phyloP scores from a whole-genome alignment of 2,329 filamentous ascomycete genomes.

The Coniochaeta prunicola region DNA sequence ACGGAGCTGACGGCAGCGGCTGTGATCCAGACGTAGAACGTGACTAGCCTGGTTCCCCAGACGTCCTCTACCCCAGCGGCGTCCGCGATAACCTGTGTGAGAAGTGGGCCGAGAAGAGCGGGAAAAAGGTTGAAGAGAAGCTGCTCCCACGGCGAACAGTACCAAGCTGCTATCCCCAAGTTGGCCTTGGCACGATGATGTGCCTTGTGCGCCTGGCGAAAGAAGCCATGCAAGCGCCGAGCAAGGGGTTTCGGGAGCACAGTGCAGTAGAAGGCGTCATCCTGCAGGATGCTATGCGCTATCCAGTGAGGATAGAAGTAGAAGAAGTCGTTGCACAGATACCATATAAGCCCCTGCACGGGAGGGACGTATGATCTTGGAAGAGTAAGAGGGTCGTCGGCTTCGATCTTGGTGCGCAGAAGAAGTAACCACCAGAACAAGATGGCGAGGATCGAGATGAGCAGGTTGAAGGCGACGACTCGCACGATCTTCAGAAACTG shows the following conservation, averaged over 20 bases:
- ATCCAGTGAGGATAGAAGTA: slow-evolving; percentile 3
- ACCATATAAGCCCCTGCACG: background rate
- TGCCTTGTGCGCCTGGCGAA: background rate
- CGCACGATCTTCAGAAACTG: background rate
- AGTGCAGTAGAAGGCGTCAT: background rate
- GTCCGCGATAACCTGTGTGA: background rate
- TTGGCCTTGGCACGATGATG: slow-evolving; percentile 2
- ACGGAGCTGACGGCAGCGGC: slow-evolving; percentile 1
- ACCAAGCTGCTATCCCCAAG: background rate
- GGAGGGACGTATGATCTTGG: background rate
- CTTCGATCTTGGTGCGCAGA: background rate
- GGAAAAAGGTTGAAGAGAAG: slow-evolving; percentile 1
- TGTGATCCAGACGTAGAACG: background rate
- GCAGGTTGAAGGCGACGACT: background rate
- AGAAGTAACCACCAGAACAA: background rate
- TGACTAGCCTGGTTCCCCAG: slow-evolving; percentile 2
- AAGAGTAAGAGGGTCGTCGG: background rate
- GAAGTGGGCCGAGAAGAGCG: background rate
- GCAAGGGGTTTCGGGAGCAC: background rate
- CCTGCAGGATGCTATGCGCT: background rate
- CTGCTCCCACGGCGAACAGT: slow-evolving; percentile 2
- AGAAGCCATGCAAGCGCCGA: background rate
- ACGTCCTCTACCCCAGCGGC: background rate
- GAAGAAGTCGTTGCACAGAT: slow-evolving; percentile 1
- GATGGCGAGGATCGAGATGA: background rate